Conservation (phyloP, 2,329 filamentous ascomycete species). For the Myotisia sp. region DNA sequence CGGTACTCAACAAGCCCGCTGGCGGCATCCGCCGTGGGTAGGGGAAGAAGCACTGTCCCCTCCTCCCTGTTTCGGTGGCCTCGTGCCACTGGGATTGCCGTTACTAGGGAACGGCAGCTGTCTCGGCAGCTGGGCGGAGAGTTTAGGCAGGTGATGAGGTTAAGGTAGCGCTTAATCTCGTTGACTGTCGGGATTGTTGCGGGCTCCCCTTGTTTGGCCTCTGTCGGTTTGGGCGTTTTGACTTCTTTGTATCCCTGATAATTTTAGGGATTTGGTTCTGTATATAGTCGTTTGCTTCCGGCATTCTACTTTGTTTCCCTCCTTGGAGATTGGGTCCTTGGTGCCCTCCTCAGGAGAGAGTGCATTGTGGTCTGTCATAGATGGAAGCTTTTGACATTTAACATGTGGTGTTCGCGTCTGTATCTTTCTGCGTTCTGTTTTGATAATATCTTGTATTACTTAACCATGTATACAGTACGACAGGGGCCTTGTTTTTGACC, state of each 20-base stretch:
- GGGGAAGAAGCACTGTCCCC: constrained; percentile 2
- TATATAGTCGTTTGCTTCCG: constrained; percentile 1
- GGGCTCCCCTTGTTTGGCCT: constrained; percentile 3
- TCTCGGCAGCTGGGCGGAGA: constrained; percentile 1
- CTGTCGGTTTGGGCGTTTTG: constrained; percentile 6
- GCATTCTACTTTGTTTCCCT: neutral
- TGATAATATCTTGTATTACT: neutral
- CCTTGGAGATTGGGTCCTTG: constrained; percentile 2
- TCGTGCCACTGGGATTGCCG: neutral
- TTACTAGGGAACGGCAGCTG: neutral
- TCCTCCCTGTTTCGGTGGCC: constrained; percentile 6
- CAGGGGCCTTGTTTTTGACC: constrained; percentile 2
- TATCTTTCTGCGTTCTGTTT: constrained; percentile 4
- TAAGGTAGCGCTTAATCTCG: neutral
- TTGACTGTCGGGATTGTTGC: neutral
- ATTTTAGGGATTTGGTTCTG: constrained; percentile 3
- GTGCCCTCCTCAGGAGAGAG: neutral
- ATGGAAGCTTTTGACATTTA: neutral
- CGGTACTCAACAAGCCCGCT: constrained; percentile 8
- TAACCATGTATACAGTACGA: constrained; percentile 2
- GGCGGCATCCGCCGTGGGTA: constrained; percentile 4
- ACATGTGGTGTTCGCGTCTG: constrained; percentile 2
- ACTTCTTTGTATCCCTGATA: neutral
- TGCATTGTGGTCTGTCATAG: neutral
- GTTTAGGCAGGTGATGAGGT: constrained; percentile 1